Evolutionary conservation across 306 rosid species (phyloP).

Genomic region (Dicorynia guianensis): DNA sequence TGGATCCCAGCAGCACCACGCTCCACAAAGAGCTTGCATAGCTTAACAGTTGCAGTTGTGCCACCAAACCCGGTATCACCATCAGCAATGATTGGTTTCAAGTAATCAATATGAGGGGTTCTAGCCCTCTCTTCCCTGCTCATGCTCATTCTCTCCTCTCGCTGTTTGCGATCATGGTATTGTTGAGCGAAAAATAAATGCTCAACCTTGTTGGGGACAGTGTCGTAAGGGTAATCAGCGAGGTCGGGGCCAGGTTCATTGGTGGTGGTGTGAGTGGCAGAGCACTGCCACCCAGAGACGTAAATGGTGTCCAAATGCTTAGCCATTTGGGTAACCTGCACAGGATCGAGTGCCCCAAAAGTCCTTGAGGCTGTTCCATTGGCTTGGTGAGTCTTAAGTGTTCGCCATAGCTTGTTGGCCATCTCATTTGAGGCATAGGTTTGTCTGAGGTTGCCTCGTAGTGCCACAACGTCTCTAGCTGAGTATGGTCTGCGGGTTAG

Average conservation of each 20-base stretch:
- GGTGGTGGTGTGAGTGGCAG: conserved; percentile 87
- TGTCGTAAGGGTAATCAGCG: conserved; percentile 96
- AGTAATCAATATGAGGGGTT: conserved; percentile 83
- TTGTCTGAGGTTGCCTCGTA: conserved; percentile 82
- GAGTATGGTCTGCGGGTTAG: conserved; percentile 78
- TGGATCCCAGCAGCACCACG: conserved; percentile 97
- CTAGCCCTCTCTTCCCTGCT: conserved; percentile 76
- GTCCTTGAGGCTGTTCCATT: conserved; percentile 90
- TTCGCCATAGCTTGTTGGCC: conserved; percentile 88
- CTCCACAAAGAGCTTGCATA: conserved; percentile 94
- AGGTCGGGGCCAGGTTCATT: conserved; percentile 99
- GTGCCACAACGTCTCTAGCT: conserved; percentile 79
- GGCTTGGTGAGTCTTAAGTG: conserved; percentile 88
- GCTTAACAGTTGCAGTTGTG: conserved; percentile 89
- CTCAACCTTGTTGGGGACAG: conserved; percentile 97
- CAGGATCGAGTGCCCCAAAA: conserved; percentile 96
- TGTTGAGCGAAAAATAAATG: conserved; percentile 92
- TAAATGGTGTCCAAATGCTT: conserved; percentile 86
- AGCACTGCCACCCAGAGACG: conserved; percentile 99
- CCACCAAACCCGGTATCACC: conserved; percentile 95
- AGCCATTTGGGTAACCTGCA: conserved; percentile 96
- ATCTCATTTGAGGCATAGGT: conserved; percentile 79
- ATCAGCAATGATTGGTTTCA: conserved; percentile 94
- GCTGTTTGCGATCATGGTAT: conserved; percentile 90
- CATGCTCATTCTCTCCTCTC: conserved; percentile 87